Evolutionary conservation across 176 grass and related monocot species (phyloP).

Genomic region (Lolium multiflorum): DNA sequence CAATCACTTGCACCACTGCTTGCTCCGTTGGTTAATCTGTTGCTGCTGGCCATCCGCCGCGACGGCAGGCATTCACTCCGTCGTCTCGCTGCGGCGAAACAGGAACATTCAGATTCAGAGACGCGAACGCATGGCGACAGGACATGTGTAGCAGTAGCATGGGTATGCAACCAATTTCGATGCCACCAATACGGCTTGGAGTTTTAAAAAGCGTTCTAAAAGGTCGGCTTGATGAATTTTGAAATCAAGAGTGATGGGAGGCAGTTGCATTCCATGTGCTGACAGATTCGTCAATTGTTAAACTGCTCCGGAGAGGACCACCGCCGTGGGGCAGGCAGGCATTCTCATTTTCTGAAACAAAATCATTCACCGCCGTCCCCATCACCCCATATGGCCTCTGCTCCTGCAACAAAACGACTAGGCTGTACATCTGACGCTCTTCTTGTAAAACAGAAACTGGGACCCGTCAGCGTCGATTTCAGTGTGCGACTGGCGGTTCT

Average conservation of each 20-base stretch:
- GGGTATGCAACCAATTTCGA: not conserved
- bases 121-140: not conserved
- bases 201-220: not conserved
- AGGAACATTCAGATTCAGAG: conserved; percentile 32
- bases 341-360: not conserved
- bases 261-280: not conserved
- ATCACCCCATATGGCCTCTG: conserved; percentile 22
- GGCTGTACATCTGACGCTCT: no score
- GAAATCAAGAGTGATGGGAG: not conserved
- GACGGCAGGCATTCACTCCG: conserved; percentile 11
- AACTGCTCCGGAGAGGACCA: conserved; percentile 37
- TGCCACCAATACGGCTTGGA: not conserved
- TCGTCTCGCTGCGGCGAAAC: not conserved
- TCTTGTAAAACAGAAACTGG: not conserved
- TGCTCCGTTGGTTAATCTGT: no score
- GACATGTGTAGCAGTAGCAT: not conserved
- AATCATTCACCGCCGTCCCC: conserved; percentile 22
- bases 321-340: not conserved
- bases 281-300: conserved; percentile 2
- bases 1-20: no score
- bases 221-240: not conserved
- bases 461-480: not conserved
- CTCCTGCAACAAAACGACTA: not conserved
- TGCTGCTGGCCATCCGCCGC: not conserved
- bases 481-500: no score